These are phyloP conservation scores for Heimioporus sp. DNA, from an alignment of 768 basidiomycete genomes.

Conservation along the genomic window DNA sequence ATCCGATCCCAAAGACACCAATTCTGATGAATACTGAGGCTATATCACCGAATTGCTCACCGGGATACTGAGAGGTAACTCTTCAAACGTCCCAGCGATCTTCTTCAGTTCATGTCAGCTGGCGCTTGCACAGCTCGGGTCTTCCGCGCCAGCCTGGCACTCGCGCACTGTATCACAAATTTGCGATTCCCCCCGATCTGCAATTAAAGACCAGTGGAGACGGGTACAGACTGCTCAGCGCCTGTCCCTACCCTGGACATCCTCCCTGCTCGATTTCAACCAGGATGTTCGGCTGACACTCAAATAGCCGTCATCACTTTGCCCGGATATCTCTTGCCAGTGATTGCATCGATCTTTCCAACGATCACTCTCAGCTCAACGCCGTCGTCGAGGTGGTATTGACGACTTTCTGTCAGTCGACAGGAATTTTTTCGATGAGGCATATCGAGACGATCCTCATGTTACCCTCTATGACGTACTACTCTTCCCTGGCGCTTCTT, in stretches of 20 bases:
- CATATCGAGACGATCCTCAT: slow-evolving; percentile 9
- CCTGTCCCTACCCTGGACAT: slow-evolving; percentile 29
- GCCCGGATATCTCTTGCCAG: slow-evolving; percentile 10
- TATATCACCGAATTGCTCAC: slow-evolving; percentile 50
- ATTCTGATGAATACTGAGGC: slow-evolving; percentile 31
- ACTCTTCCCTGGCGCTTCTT: slow-evolving; percentile 24
- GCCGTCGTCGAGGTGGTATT: slow-evolving; percentile 11
- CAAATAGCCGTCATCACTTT: slow-evolving; percentile 29
- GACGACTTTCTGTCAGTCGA: slow-evolving; percentile 15
- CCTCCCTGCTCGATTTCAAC: slow-evolving; percentile 23
- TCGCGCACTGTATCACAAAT: background rate
- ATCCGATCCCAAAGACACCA: slow-evolving; percentile 39
- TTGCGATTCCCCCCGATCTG: slow-evolving; percentile 13
- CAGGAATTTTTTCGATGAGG: slow-evolving; percentile 9
- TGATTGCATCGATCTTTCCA: too few species aligned
- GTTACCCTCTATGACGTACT: slow-evolving; percentile 36
- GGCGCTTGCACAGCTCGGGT: slow-evolving; percentile 35
- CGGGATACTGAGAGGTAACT: slow-evolving; percentile 43
- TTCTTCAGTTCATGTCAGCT: slow-evolving; percentile 35
- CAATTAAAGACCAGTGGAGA: slow-evolving; percentile 36
- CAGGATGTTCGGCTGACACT: slow-evolving; percentile 36
- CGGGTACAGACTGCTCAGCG: slow-evolving; percentile 27
- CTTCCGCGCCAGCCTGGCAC: slow-evolving; percentile 14
- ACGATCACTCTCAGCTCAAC: background rate
- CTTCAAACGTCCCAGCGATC: slow-evolving; percentile 39